Percentiles rank a stretch among this genome's conserved stretches.
Evolutionary conservation across 768 basidiomycete genomes (phyloP).

Genomic region (Boletus subparvulus): DNA sequence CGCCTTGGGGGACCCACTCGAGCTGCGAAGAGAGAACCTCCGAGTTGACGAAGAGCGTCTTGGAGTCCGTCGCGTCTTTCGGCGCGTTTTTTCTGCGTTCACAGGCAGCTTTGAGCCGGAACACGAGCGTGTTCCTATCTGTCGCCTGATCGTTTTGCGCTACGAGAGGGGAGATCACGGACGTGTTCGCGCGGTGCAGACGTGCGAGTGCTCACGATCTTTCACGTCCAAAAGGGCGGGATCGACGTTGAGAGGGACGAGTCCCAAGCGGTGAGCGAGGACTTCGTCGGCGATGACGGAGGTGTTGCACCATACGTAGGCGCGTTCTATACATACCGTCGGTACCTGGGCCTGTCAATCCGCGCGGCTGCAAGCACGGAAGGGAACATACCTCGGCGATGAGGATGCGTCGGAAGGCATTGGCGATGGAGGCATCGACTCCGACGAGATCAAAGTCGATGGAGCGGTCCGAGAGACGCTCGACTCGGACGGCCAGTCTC

Average conservation of each 20-base stretch:
- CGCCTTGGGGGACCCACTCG: conserved; percentile 78
- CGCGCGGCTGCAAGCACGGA: not conserved
- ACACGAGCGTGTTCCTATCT: conserved; percentile 90
- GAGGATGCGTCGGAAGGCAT: conserved; percentile 88
- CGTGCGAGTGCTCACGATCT: conserved; percentile 31
- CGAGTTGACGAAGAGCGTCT: conserved; percentile 69
- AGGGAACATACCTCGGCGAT: conserved; percentile 78
- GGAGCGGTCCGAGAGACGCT: conserved; percentile 76
- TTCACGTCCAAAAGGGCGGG: conserved; percentile 68
- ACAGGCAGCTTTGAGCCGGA: conserved; percentile 69
- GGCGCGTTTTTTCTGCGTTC: conserved; percentile 56
- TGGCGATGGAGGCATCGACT: conserved; percentile 94
- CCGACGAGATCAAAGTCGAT: conserved; percentile 96
- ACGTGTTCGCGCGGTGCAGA: not conserved
- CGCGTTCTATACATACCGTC: conserved; percentile 84
- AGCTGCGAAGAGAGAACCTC: conserved; percentile 68
- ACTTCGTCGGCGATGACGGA: conserved; percentile 93
- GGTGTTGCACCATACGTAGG: conserved; percentile 94
- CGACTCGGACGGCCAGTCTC: conserved; percentile 73
- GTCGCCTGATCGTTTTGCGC: conserved; percentile 61
- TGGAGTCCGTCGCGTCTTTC: conserved; percentile 52
- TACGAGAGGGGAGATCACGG: conserved; percentile 8
- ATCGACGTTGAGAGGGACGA: conserved; percentile 87
- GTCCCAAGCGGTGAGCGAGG: conserved; percentile 85
- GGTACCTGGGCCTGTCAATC: conserved; percentile 61